Evolutionary conservation across 2,329 filamentous ascomycete genomes (phyloP), one percentile per base, ranked within the genome.

Genomic region (Sporothrix pseudoabietina): DNA sequence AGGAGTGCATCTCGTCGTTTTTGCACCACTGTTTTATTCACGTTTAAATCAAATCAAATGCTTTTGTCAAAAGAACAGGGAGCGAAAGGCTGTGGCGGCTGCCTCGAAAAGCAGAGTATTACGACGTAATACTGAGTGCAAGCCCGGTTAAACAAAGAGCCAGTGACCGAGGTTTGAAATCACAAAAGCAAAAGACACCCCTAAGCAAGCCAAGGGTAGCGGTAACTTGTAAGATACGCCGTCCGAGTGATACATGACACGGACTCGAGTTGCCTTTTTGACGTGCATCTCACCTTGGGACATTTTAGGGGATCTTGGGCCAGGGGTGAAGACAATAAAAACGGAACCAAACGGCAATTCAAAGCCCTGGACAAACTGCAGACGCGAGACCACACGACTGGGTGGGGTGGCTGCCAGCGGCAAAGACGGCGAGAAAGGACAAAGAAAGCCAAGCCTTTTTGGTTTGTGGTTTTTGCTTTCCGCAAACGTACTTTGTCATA

Each of bases 121-220:
- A n/a, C n/a, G 14, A 47, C 39, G 47, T 5, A 14, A 26, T 26
- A 26, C 26, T 26, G 26, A 26, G 26, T 26, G 26, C 26, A 26
- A 66, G 19, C 26, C 19, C 19, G 26, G n/a, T n/a, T n/a, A 66
- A 41, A 41, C 32, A 44, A n/a, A 39, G 19, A 44, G 35, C 35
- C 59, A 63, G 10, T 44, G 59, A 35, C 59, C 59, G 59, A 66
- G 61, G 61, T 47, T 66, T 66, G 61, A 63, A 41, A 44, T 66
- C 61, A 66, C 44, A 16, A 49, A 49, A 49, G 9, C 44, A 16
- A 49, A 49, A 49, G 9, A n/a, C 16, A 26, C 39, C 65, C 22
- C 61, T 44, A 5, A 39, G 47, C 12, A 47, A 47, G 39, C 61
- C 61, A 66, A 44, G 39, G 61, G 61, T 39, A 47, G 39, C 47